These are phyloP conservation scores for Clohesyomyces aquaticus DNA, from an alignment of 495 filamentous ascomycete genomes.

Conservation along the genomic window DNA sequence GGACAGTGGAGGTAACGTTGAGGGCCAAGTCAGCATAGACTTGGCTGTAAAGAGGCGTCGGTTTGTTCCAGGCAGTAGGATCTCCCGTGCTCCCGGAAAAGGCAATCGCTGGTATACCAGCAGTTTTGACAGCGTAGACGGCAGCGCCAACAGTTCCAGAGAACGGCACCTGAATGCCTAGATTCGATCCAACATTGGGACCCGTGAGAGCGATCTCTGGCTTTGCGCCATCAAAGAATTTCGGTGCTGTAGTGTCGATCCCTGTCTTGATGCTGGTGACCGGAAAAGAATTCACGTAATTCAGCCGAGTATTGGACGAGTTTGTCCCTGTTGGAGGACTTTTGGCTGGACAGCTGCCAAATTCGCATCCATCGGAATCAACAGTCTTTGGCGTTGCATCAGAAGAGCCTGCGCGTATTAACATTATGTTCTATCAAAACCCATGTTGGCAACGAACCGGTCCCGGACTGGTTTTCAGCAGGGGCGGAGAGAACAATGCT, in stretches of 20 bases:
- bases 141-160: slow-evolving; percentile 68
- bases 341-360: slow-evolving; percentile 56
- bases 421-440: neutral
- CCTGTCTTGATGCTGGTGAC: slow-evolving; percentile 67
- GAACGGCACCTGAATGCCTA: slow-evolving; percentile 56
- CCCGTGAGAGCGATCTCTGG: slow-evolving; percentile 65
- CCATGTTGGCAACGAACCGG: slow-evolving; percentile 48
- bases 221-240: slow-evolving; percentile 54
- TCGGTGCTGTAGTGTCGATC: slow-evolving; percentile 58
- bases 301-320: slow-evolving; percentile 59
- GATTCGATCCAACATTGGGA: slow-evolving; percentile 66
- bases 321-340: slow-evolving; percentile 61
- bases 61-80: slow-evolving; percentile 57
- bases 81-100: slow-evolving; percentile 60
- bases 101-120: slow-evolving; percentile 63
- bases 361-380: slow-evolving; percentile 24
- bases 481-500: slow-evolving; percentile 65
- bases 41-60: slow-evolving; percentile 54
- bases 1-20: slow-evolving; percentile 57
- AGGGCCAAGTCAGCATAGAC: slow-evolving; percentile 65
- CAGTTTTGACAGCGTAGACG: slow-evolving; percentile 58
- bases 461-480: slow-evolving; percentile 67
- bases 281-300: slow-evolving; percentile 73
- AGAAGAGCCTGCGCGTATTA: slow-evolving; percentile 52
- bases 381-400: slow-evolving; percentile 52